These are phyloP conservation scores for Monsonia emarginata DNA, from an alignment of 441 rosid species.

Conservation along the genomic window DNA sequence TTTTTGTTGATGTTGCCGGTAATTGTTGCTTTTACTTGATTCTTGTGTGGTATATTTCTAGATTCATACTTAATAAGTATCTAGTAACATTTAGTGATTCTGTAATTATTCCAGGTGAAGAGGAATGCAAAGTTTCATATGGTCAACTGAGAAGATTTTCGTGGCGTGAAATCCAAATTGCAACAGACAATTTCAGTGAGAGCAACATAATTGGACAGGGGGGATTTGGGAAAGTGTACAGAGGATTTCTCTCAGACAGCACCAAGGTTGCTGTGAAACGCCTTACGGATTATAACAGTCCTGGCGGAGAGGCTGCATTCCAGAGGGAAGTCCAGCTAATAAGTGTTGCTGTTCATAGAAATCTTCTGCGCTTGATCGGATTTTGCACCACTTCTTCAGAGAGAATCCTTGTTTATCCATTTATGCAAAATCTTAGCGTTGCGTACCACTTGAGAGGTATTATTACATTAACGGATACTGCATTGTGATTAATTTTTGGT, in stretches of 20 bases:
- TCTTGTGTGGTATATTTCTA: not conserved
- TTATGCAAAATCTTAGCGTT: conserved; percentile 49
- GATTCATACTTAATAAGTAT: not conserved
- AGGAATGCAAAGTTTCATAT: conserved; percentile 33
- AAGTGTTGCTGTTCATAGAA: conserved; percentile 46
- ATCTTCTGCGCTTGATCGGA: conserved; percentile 47
- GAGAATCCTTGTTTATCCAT: conserved; percentile 51
- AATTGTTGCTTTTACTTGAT: conserved; percentile 13
- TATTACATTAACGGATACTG: not conserved
- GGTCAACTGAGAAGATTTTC: conserved; percentile 46
- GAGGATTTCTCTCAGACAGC: conserved; percentile 40
- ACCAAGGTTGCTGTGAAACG: conserved; percentile 51
- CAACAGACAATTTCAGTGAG: conserved; percentile 52
- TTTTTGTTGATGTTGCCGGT: conserved; percentile 78
- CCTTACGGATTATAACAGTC: conserved; percentile 34
- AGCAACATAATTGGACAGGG: conserved; percentile 47
- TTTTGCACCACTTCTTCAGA: conserved; percentile 37
- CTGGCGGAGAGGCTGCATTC: conserved; percentile 52
- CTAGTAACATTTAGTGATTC: not conserved
- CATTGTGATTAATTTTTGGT: too few species aligned
- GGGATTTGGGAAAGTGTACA: conserved; percentile 57
- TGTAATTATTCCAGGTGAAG: conserved; percentile 30
- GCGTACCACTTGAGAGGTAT: conserved; percentile 47
- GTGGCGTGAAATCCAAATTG: conserved; percentile 40
- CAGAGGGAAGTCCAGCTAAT: conserved; percentile 41